Base-by-base conservation (phyloP, 306 rosid genomes). In the Chamaecrista fasciculata region DNA sequence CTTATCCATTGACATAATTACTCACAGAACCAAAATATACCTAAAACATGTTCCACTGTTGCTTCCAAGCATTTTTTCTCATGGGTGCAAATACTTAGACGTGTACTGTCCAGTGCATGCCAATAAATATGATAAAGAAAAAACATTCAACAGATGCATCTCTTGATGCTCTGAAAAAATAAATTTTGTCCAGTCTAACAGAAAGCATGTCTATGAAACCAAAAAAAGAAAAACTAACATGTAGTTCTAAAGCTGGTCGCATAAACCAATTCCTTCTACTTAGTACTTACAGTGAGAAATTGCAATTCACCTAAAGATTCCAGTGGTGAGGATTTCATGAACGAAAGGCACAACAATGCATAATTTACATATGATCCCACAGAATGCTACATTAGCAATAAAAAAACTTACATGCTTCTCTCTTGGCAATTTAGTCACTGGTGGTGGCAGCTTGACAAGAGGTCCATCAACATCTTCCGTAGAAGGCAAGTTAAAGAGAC, bases 381-480 rank as follows among this genome's bases (percentile, higher is more conserved):
- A 20, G 26, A 26, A 18, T 5, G 16, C 46, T 8, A 52, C 21
- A 33, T 31, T n/a, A 33, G 9, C 2, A 61, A 58, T 0, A 21
- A 21, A 60, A 2, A 28, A 59, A 34, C 83, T 78, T 79, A 90
- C 96, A 58, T 77, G 98, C 88, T 94, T 90, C 79, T 86, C 87
- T 72, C 97, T 83, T 2, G 97, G 97, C 78, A 94, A 78, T 83
- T 72, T 86, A 11, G 92, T 85, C 4, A 74, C 64, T 1, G 97
- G 96, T 0, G 79, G 67, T 28, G 97, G 98, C 79, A 94, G 80
- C 51, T 66, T 81, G 71, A 94, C 87, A 19, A 94, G 88, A 10
- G 97, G 96, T 3, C 98, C 98, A 37, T 88, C 96, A 15, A 86
- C 39, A 23, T 85, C 87, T 79, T 88, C 91, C 2, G 89, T 84